Conservation (phyloP, 495 filamentous ascomycete species). For the Chaetomium tenue region DNA sequence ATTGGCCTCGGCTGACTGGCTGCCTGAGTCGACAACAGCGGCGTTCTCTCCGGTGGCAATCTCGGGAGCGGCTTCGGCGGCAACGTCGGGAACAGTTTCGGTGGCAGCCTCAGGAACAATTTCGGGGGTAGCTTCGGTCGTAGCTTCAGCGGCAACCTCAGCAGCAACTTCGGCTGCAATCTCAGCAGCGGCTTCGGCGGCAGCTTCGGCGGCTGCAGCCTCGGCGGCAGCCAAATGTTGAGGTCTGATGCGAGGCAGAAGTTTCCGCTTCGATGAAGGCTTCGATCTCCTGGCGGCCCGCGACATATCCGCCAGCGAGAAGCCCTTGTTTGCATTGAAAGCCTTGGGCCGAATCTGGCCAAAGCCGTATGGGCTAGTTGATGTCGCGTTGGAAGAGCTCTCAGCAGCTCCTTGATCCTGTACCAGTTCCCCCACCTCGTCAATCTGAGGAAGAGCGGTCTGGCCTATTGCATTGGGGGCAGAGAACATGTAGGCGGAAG, state of each 20-base stretch:
- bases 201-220: neutral
- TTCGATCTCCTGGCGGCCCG: conserved; percentile 24
- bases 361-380: conserved; percentile 30
- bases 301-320: conserved; percentile 29
- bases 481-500: conserved; percentile 48
- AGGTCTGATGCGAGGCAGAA: conserved; percentile 21
- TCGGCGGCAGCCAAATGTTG: conserved; percentile 7
- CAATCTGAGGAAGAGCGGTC: neutral
- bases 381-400: neutral
- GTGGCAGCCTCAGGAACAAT: no score
- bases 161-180: neutral
- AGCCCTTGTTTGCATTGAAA: conserved; percentile 20
- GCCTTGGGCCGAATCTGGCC: conserved; percentile 27
- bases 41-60: no score
- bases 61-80: no score
- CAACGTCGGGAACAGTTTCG: no score
- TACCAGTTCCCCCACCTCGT: neutral
- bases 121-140: no score
- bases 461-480: conserved; percentile 19
- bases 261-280: conserved; percentile 30
- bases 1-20: neutral
- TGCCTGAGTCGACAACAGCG: no score
- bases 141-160: no score
- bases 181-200: neutral
- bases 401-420: neutral